Conservation (phyloP, 148 eudicot genomes). For the Tetragonia tetragonoides region DNA sequence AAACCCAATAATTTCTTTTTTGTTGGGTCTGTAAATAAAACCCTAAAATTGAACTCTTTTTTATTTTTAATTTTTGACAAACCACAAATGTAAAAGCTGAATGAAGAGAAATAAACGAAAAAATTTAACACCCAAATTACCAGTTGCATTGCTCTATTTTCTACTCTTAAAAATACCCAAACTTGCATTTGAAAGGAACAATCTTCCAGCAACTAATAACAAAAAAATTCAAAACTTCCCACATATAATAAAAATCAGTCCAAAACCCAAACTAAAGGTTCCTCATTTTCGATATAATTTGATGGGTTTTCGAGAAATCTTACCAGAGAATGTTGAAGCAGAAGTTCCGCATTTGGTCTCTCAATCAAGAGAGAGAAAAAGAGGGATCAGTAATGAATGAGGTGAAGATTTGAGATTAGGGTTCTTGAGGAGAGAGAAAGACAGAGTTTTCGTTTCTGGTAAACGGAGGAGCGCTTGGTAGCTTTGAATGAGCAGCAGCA, state of each 20-base stretch:
- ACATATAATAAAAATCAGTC: neutral
- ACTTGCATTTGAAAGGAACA: neutral
- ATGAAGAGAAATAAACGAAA: neutral
- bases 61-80: neutral
- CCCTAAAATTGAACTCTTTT: slow-evolving; percentile 16
- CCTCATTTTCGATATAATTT: neutral
- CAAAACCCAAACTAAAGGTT: neutral
- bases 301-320: slow-evolving; percentile 20
- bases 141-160: slow-evolving; percentile 17
- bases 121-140: neutral
- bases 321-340: slow-evolving; percentile 24
- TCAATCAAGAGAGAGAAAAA: neutral
- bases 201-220: too few species aligned
- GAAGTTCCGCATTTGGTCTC: slow-evolving; percentile 9
- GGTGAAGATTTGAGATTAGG: slow-evolving; percentile 25
- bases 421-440: slow-evolving; percentile 16
- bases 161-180: neutral
- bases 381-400: slow-evolving; percentile 24
- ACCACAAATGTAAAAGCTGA: neutral
- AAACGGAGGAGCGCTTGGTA: slow-evolving; percentile 5
- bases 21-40: neutral
- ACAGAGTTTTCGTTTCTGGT: slow-evolving; percentile 24
- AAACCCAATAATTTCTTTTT: neutral
- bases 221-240: too few species aligned
- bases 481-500: slow-evolving; percentile 18